Evolutionary conservation across 2,329 filamentous ascomycete genomes (phyloP), one percentile per base, ranked within the genome.

Genomic region (Madurella fahalii): DNA sequence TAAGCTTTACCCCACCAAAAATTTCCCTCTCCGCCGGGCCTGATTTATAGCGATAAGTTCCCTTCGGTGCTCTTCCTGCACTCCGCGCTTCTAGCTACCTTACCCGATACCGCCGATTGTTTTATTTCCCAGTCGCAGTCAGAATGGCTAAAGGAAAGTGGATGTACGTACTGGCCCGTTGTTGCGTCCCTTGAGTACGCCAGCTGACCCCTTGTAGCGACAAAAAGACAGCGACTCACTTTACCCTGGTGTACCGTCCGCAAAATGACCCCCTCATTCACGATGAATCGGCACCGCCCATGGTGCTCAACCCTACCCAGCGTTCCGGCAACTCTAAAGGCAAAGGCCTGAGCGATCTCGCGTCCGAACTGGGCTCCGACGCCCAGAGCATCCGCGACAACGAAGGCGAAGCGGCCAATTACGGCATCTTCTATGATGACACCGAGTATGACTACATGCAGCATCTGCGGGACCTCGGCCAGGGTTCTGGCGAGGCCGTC

Each of bases 361-460:
- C 77, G 9, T 84, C 80, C 3, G 88, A 95, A 68, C 85, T 96
- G 47, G 88, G 88, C 1, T 76, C 81, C 34, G 83, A 86, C 32
- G 77, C 80, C 18, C 76, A 78, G 41, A 74, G 74, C 57, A 84
- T 96, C 61, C 85, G 92, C 63, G 81, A 83, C 53, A 97, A 99
- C 70, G 94, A 99, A 72, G 95, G 95, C 64, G 92, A 99, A 74
- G 94, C 95, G 9, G 94, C 95, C 62, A 89, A 89, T 69, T 84
- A 96, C 72, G 94, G 94, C 60, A 83, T 99, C 61, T 99, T 89
- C 77, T 99, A 81, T 71, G 95, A 99, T 72, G 94, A 99, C 73
- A 87, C 89, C 61, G 83, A 90, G 67, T 99, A 99, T 73, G 94
- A 99, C 72, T 99, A 99, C 75, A 99, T 99, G 94, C 94, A 99